Conservation (phyloP, 1,284 basidiomycete species). For the Schizophyllum amplum region DNA sequence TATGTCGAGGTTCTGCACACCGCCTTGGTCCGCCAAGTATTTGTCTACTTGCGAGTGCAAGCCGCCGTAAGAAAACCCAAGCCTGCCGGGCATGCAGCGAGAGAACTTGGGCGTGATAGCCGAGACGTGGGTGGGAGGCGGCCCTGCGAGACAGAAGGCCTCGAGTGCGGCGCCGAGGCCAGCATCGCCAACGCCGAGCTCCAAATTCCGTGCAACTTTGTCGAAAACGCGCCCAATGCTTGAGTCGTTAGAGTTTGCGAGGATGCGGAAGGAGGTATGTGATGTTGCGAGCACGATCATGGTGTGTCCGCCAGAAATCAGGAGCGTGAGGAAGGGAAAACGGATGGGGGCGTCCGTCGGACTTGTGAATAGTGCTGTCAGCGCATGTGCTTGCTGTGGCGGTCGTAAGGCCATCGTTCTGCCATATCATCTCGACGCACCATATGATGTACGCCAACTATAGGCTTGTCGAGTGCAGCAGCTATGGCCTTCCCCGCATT, state of each 20-base stretch:
- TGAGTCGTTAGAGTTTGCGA: slow-evolving; percentile 73
- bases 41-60: slow-evolving; percentile 60
- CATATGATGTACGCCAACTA: slow-evolving; percentile 94
- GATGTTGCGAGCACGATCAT: slow-evolving; percentile 71
- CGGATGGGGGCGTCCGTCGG: slow-evolving; percentile 33
- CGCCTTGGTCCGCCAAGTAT: slow-evolving; percentile 32
- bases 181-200: slow-evolving; percentile 49
- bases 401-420: slow-evolving; percentile 1
- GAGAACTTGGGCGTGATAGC: slow-evolving; percentile 32
- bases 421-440: slow-evolving; percentile 31
- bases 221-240: slow-evolving; percentile 77
- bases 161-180: slow-evolving; percentile 78
- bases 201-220: slow-evolving; percentile 66
- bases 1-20: slow-evolving; percentile 29
- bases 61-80: slow-evolving; percentile 74
- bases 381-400: slow-evolving; percentile 84
- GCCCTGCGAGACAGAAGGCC: slow-evolving; percentile 41
- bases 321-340: slow-evolving; percentile 83
- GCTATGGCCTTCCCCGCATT: slow-evolving; percentile 80
- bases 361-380: slow-evolving; percentile 75
- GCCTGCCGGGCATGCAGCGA: slow-evolving; percentile 43
- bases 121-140: slow-evolving; percentile 3
- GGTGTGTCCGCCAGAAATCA: slow-evolving; percentile 90
- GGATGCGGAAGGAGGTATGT: slow-evolving; percentile 50
- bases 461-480: slow-evolving; percentile 65